These are phyloP conservation scores for Tuber magnatum DNA, from an alignment of 495 filamentous ascomycete species.

Conservation along the genomic window DNA sequence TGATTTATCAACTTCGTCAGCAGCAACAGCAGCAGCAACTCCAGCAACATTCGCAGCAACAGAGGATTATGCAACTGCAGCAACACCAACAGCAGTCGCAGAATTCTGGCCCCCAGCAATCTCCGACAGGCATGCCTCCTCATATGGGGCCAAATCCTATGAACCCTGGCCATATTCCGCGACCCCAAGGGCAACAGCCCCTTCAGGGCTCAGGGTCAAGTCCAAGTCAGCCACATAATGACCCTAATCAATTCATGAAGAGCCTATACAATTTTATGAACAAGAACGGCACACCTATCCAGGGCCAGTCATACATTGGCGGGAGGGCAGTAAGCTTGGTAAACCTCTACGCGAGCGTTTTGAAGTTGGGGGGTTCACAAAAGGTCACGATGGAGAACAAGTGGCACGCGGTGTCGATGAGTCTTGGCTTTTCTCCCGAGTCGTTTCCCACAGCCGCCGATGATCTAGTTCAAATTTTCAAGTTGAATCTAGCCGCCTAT, in stretches of 20 bases:
- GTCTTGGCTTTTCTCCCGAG: constrained; percentile 58
- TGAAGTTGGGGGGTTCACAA: constrained; percentile 71
- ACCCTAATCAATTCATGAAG: constrained; percentile 68
- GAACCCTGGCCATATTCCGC: constrained; percentile 25
- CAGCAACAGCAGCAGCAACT: constrained; percentile 54
- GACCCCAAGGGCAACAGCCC: constrained; percentile 21
- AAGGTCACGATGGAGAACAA: constrained; percentile 58
- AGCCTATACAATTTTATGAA: constrained; percentile 66
- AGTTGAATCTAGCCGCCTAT: constrained; percentile 63
- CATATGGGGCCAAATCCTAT: constrained; percentile 32
- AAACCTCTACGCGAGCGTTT: constrained; percentile 66
- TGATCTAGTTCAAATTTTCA: constrained; percentile 65
- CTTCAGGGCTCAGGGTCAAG: constrained; percentile 18
- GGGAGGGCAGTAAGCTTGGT: constrained; percentile 64
- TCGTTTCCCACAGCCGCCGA: constrained; percentile 59
- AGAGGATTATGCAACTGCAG: constrained; percentile 49
- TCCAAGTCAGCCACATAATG: constrained; percentile 40
- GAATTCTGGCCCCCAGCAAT: constrained; percentile 23
- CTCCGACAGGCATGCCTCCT: constrained; percentile 25
- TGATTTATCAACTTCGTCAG: constrained; percentile 49
- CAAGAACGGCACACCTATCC: constrained; percentile 59
- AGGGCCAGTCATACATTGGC: constrained; percentile 60
- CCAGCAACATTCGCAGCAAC: constrained; percentile 50
- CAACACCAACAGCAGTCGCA: constrained; percentile 56
- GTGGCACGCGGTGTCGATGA: constrained; percentile 65